phyloP scores from a whole-genome alignment of 495 filamentous ascomycete genomes.

The Parathielavia appendiculata region DNA sequence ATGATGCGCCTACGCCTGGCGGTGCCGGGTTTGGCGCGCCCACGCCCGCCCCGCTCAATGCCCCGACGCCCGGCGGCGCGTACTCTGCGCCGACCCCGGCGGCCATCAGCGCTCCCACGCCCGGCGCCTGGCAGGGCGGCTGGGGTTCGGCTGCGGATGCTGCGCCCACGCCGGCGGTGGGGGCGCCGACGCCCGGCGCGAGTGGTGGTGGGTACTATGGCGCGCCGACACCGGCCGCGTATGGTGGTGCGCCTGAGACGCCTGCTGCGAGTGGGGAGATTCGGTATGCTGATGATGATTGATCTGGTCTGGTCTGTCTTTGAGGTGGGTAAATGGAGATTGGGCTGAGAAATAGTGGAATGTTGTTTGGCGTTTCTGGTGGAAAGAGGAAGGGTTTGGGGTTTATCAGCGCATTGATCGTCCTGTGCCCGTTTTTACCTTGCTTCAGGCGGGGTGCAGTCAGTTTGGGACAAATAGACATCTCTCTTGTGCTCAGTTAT shows the following conservation, averaged over 20 bases:
- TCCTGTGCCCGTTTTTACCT: not conserved
- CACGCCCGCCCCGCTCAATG: slow-evolving; percentile 64
- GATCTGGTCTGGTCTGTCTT: not conserved
- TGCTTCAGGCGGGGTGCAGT: not conserved
- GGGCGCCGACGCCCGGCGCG: slow-evolving; percentile 70
- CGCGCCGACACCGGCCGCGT: slow-evolving; percentile 74
- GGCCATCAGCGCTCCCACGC: slow-evolving; percentile 67
- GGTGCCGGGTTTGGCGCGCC: slow-evolving; percentile 64
- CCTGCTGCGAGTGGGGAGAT: slow-evolving; percentile 63
- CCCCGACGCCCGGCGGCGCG: slow-evolving; percentile 76
- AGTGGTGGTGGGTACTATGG: slow-evolving; percentile 51
- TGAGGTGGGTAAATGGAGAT: not conserved
- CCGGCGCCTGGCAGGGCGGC: slow-evolving; percentile 52
- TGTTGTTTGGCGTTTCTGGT: slow-evolving; percentile 8
- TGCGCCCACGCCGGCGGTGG: slow-evolving; percentile 54
- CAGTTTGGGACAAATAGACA: slow-evolving; percentile 6
- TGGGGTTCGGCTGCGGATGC: slow-evolving; percentile 49
- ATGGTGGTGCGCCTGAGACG: slow-evolving; percentile 64
- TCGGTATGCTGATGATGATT: slow-evolving; percentile 50
- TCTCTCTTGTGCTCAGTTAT: no score
- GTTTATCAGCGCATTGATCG: not conserved
- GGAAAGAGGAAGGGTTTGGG: not conserved
- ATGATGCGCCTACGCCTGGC: slow-evolving; percentile 69
- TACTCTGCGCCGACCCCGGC: slow-evolving; percentile 64
- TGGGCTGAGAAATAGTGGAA: not conserved